phyloP scores from a whole-genome alignment of 1,139 yeast genomes.

The Kodamaea arcana region DNA sequence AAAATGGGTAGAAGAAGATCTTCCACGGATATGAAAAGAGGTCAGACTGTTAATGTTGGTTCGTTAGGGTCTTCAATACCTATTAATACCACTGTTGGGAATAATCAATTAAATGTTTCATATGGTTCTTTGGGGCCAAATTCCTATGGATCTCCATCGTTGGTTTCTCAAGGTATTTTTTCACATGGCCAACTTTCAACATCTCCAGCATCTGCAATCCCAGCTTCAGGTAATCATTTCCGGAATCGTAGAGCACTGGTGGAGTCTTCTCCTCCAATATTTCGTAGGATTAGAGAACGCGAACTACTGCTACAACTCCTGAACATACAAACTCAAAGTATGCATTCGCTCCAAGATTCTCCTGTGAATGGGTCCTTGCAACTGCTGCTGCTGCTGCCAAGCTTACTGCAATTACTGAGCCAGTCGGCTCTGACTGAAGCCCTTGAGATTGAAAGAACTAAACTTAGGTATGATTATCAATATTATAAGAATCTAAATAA shows the following conservation, averaged over 20 bases:
- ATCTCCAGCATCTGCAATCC: background rate
- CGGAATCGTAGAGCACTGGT: conserved; percentile 1
- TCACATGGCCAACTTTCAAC: too few species aligned
- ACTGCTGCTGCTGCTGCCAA: conserved; percentile 3
- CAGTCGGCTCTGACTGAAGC: conserved; percentile 14
- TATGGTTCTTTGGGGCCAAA: background rate
- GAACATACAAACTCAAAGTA: conserved; percentile 1
- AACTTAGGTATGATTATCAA: conserved; percentile 28
- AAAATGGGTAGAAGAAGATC: conserved; percentile 30
- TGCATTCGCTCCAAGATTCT: background rate
- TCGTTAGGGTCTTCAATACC: too few species aligned
- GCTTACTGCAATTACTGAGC: background rate
- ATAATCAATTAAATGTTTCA: background rate
- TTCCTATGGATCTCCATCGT: background rate
- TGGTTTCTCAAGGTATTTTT: background rate
- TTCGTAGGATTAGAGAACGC: conserved; percentile 1
- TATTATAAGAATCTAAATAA: conserved; percentile 31
- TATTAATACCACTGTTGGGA: too few species aligned
- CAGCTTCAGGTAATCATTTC: background rate
- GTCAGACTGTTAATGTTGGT: too few species aligned
- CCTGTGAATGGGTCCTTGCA: background rate
- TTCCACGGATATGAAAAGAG: conserved; percentile 29
- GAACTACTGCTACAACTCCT: background rate
- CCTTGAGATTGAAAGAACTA: conserved; percentile 13
- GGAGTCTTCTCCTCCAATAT: conserved; percentile 2